Conservation (phyloP, 129 eudicot genomes). For the Flaveria bidentis region DNA sequence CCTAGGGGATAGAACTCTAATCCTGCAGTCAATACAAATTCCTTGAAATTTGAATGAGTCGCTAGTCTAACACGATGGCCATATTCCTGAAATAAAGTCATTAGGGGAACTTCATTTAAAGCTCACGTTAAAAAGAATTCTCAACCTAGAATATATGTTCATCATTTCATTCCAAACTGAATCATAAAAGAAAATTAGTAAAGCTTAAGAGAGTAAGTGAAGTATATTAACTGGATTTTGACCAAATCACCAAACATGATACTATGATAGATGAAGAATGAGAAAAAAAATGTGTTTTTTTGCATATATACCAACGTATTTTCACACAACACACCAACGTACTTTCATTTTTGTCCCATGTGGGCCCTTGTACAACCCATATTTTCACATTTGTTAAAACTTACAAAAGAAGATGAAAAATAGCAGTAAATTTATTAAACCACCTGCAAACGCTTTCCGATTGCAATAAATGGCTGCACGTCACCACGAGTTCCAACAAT, state of each 20-base stretch:
- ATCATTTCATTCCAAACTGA: conserved; percentile 16
- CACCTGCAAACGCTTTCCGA: conserved; percentile 96
- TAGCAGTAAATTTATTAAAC: conserved; percentile 27
- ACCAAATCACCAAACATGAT: conserved; percentile 15
- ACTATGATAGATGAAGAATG: neutral
- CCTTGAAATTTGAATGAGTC: conserved; percentile 94
- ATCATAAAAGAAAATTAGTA: neutral
- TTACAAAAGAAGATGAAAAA: neutral
- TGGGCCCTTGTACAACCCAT: conserved; percentile 11
- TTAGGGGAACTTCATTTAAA: conserved; percentile 11
- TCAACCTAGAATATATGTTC: neutral
- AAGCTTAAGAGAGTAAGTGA: neutral
- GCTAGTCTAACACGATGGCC: conserved; percentile 99
- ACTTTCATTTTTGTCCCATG: neutral
- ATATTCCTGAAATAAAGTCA: conserved; percentile 69
- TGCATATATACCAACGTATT: neutral
- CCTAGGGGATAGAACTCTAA: conserved; percentile 99
- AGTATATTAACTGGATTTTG: neutral
- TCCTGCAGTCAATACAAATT: conserved; percentile 94
- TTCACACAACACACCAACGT: neutral
- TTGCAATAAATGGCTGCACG: conserved; percentile 97
- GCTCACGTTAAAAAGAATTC: neutral
- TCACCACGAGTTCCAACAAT: conserved; percentile 99
- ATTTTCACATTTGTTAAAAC: conserved; percentile 24
- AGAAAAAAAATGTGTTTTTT: neutral